Base-by-base conservation (phyloP, 2,329 filamentous ascomycete species). In the Fusarium sp. region DNA sequence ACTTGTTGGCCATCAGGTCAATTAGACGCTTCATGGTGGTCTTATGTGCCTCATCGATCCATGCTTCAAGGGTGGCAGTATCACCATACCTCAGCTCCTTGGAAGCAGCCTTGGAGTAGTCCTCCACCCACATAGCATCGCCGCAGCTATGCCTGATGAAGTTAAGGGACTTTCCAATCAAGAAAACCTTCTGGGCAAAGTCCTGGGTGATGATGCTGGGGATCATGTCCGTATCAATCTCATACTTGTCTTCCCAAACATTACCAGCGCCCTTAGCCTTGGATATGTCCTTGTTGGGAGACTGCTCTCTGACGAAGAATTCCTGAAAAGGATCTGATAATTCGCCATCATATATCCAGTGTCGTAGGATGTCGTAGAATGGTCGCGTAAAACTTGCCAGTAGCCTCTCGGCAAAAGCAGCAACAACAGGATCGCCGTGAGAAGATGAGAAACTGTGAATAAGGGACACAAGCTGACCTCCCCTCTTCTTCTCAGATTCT, bases 301-400 rank as follows among this genome's bases (percentile, higher is more conserved):
- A 88, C 73, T 95, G 93, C 78, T 98, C 94, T 22, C 90, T 90
- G 22, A 99, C 94, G 75, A 99, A 98, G 81, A 99, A 99, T 77
- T 99, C 96, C 59, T 90, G 87, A 76, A 94, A 98, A 0, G 97
- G 96, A 80, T 99, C 96, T n/a, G 93, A 94, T 16, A 99, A 86
- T 83, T 99, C 97, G 65, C 96, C 96, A 76, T 99, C 95, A 77
- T 99, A 99, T 53, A 99, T 97, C 96, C 96, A 99, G 74, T 94
- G 92, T 58, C 94, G 90, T 57, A 99, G 85, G 84, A 99, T 98
- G 75, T 97, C 93, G 79, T 99, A 99, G 78, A 99, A 99, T 0
- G 97, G 97, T 18, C 92, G 87, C 3, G 96, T 98, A 57, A 99
- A 92, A 75, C 95, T 93, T 8, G 87, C 87, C 8, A 99, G 86